Base-by-base conservation (phyloP, 768 basidiomycete genomes). In the Gloeostereum incarnatum region DNA sequence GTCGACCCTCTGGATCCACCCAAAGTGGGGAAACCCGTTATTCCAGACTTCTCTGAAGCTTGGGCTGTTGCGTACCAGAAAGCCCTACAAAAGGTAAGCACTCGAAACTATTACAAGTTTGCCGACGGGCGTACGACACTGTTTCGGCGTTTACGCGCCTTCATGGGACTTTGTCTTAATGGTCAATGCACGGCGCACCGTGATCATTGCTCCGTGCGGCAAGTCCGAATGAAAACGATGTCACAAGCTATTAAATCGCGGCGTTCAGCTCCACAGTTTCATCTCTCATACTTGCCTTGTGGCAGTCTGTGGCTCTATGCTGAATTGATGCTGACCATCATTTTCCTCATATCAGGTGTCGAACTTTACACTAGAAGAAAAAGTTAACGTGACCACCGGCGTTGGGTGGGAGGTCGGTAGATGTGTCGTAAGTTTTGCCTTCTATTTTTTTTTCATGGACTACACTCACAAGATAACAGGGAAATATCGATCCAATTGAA, bases 321-420 rank as follows among this genome's bases (percentile, higher is more conserved):
- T 27, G 38, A 11, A 18, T 44, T 30, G 17, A 31, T 16, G 22
- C 21, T 14, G 21, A 13, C 18, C 27, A 38, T 19, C 39, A 30
- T 36, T 31, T 33, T 33, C 42, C 24, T 45, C 35, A 19, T 8
- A 43, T 26, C 49, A 75, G 71, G 62, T 76, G 17, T 51, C 69
- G 2, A 46, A 47, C 10, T 72, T 74, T 38, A 67, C 75, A 6
- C 58, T 82, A 20, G 70, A 78, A 40, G 71, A 82, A 54, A 85
- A 84, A 51, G 72, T 74, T 6, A 76, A 68, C 34, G 54, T 80
- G 3, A 67, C 68, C 8, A 85, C 81, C 4, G 83, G 82, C 27
- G 68, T 81, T 1, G 77, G 77, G n/a, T 81, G 78, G 78, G 48
- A 49, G 51, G 58, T 56, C 38, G 82, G 82, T 1, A 70, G 63